A percentile compares a stretch with the other conserved stretches of the same genome.
Conservation (phyloP, 108 stramenopile species). For the Skeletonema costatum region DNA sequence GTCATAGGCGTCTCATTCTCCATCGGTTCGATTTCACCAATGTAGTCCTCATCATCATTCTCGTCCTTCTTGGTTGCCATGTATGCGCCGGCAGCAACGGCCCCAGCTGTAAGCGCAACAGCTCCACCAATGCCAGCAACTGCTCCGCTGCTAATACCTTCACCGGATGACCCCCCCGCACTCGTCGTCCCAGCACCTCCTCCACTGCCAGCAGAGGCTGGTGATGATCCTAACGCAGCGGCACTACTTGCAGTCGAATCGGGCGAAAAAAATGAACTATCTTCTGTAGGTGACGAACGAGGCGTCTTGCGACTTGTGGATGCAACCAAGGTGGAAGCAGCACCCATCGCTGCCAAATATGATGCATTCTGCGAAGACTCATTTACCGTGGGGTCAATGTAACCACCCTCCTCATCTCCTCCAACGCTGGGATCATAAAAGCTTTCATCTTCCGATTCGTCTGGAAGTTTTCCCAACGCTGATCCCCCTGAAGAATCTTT, state of each 20-base stretch:
- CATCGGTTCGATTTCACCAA: background rate
- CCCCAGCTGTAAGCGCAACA: constrained; percentile 36
- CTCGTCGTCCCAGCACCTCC: background rate
- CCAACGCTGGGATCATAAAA: constrained; percentile 8
- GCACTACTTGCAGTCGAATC: constrained; percentile 66
- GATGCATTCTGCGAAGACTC: background rate
- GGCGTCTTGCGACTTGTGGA: constrained; percentile 18
- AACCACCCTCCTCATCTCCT: background rate
- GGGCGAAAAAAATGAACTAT: constrained; percentile 48
- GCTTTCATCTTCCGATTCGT: constrained; percentile 27
- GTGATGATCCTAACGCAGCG: constrained; percentile 34
- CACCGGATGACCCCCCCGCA: background rate
- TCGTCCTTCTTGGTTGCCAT: constrained; percentile 17
- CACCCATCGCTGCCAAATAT: constrained; percentile 26
- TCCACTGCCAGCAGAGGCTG: constrained; percentile 11
- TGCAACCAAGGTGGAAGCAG: constrained; percentile 38
- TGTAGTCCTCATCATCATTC: background rate
- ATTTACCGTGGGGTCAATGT: background rate
- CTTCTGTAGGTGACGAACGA: constrained; percentile 8
- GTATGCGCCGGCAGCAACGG: constrained; percentile 26
- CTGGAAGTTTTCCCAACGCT: constrained; percentile 8
- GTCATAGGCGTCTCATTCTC: background rate
- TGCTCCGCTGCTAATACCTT: constrained; percentile 13
- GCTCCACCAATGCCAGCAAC: constrained; percentile 55
- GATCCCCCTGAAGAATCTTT: constrained; percentile 9